Percentiles rank a stretch among this genome's conserved stretches.
These are phyloP conservation scores for Fusarium sambucinum DNA, from an alignment of 2,329 filamentous ascomycete genomes.

Conservation along the genomic window DNA sequence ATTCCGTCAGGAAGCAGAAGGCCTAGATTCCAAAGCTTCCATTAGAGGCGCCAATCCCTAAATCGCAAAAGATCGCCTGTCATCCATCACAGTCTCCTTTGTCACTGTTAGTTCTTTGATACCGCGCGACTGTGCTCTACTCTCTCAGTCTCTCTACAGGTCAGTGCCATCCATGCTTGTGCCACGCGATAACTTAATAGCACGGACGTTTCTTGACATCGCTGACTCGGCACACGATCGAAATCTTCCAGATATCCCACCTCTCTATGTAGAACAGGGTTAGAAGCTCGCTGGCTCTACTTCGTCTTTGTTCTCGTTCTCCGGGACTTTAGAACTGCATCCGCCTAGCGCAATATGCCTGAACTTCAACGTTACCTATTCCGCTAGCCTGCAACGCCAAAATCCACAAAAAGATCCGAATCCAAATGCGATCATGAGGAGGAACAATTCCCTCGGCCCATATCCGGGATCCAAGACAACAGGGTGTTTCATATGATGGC, in stretches of 20 bases:
- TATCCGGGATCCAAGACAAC: conserved; percentile 6
- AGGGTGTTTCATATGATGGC: conserved; percentile 6
- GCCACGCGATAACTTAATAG: conserved; percentile 40
- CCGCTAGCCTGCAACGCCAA: conserved; percentile 24
- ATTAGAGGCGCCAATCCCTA: conserved; percentile 34
- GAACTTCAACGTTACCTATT: conserved; percentile 3
- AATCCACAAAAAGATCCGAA: conserved; percentile 18
- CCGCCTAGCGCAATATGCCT: conserved; percentile 34
- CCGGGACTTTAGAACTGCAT: conserved; percentile 34
- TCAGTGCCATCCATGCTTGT: conserved; percentile 45
- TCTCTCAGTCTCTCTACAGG: no score
- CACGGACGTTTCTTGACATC: background rate
- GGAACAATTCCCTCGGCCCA: conserved; percentile 10
- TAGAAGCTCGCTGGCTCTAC: conserved; percentile 24
- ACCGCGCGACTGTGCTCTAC: background rate
- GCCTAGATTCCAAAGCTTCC: conserved; percentile 42
- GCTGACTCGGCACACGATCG: conserved; percentile 16
- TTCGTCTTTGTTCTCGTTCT: conserved; percentile 21
- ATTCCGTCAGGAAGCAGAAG: conserved; percentile 32
- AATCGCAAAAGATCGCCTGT: conserved; percentile 34
- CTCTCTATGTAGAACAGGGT: background rate
- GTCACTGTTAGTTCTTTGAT: background rate
- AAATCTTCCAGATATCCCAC: conserved; percentile 18
- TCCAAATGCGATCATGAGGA: conserved; percentile 6
- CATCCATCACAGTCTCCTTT: background rate